Evolutionary conservation across 1,139 yeast genomes (phyloP), one percentile per base, ranked within the genome.

Genomic region (Torulaspora pretoriensis): DNA sequence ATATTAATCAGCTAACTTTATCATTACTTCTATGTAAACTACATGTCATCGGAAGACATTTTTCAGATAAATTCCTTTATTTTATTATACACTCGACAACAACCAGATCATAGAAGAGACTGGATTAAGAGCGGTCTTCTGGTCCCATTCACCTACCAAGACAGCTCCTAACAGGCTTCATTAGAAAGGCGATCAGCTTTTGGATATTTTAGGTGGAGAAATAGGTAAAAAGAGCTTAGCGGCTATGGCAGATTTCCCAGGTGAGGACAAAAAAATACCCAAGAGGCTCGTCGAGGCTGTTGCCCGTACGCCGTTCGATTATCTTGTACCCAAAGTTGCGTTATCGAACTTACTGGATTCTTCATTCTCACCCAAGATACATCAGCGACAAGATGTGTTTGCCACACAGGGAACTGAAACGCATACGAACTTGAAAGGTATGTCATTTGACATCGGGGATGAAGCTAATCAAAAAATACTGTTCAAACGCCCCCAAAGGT

Each of bases 211-310:
- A 4, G 22, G 22, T 19, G 22, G 22, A 19, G 22, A 7, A 19
- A 19, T 7, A 19, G 22, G 3, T 19, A 2, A 19, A 19, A 5
- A 19, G 22, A 19, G 23, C 27, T 34, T 45, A 53, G 61, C 61
- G 61, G 60, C 60, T 51, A 59, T 60, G 64, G 45, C 58, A 35
- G 52, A 40, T 23, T 61, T 50, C 40, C 64, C 66, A 5, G 65
- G 65, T 12, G 64, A 61, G 43, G 42, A 56, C 26, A 46, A 51
- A 5, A 45, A 51, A 14, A 51, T 59, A 8, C 64, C 67, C 6
- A 58, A 59, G 40, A 50, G 56, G 6, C 40, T 61, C 9, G 25
- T 57, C 2, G 64, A 57, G 14, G 53, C 63, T 10, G 42, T 63
- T n/a, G 49, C 49, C 9, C 38, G 42, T 26, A 61, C 56, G 37